Conservation (phyloP, 169 alveolate genomes). For the Cryptosporidium ubiquitum region DNA sequence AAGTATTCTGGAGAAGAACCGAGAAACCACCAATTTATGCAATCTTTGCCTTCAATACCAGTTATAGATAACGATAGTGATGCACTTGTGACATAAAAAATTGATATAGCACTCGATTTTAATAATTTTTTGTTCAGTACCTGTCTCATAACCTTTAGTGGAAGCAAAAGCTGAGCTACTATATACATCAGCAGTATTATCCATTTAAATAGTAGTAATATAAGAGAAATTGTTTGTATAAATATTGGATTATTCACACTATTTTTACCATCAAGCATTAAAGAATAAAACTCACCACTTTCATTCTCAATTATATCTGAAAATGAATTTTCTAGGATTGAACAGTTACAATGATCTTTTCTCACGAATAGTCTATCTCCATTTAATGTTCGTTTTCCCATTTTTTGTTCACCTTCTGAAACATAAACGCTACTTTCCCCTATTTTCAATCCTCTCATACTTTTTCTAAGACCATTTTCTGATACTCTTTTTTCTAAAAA, state of each 20-base stretch:
- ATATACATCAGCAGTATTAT: not conserved
- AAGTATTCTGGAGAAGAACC: constrained; percentile 56
- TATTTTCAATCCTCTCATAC: not conserved
- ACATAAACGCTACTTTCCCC: not conserved
- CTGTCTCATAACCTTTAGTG: not conserved
- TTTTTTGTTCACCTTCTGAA: not conserved
- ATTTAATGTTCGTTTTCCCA: not conserved
- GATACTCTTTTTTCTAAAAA: not conserved
- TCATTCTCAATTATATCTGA: not conserved
- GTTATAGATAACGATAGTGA: constrained; percentile 4
- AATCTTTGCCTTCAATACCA: constrained; percentile 52
- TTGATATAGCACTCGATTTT: constrained; percentile 26
- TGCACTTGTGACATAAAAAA: constrained; percentile 21
- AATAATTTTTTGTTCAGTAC: not conserved
- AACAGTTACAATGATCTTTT: constrained; percentile 46
- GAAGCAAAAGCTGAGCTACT: constrained; percentile 9
- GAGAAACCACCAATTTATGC: constrained; percentile 73
- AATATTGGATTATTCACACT: constrained; percentile 8
- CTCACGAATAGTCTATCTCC: constrained; percentile 6
- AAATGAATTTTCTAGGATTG: not conserved
- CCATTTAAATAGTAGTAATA: constrained; percentile 35
- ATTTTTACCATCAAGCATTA: constrained; percentile 40
- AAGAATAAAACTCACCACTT: not conserved
- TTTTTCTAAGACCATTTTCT: not conserved
- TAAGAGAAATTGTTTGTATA: constrained; percentile 23